These are phyloP conservation scores for Boehmeria nivea DNA, from an alignment of 306 rosid species.

Conservation along the genomic window DNA sequence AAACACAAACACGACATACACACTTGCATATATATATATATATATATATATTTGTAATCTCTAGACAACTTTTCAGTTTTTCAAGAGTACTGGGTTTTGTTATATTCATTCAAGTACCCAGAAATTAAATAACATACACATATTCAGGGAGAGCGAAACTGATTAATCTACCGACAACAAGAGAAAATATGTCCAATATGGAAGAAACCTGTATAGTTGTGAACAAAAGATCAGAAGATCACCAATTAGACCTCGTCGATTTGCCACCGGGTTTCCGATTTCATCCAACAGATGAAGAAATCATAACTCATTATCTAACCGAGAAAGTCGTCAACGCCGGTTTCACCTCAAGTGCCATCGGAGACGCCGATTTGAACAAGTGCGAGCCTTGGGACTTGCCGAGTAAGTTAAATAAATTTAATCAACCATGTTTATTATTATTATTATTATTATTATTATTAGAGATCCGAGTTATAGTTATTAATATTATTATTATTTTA, in stretches of 20 bases:
- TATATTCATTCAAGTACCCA: constrained; percentile 3
- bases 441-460: no score
- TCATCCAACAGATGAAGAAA: constrained; percentile 89
- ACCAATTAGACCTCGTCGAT: constrained; percentile 28
- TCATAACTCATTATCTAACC: constrained; percentile 54
- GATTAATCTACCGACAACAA: background rate
- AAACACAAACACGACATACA: no score
- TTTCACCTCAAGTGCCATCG: constrained; percentile 74
- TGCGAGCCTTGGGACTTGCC: constrained; percentile 97
- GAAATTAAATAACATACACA: background rate
- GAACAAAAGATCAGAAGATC: constrained; percentile 35
- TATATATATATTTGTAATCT: background rate
- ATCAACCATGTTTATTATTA: no score
- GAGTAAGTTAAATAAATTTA: constrained; percentile 53
- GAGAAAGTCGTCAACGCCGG: constrained; percentile 51
- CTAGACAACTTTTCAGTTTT: constrained; percentile 3
- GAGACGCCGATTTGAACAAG: constrained; percentile 87
- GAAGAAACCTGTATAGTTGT: constrained; percentile 43
- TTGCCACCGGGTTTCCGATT: constrained; percentile 95
- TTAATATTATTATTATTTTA: no score
- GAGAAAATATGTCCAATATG: constrained; percentile 18
- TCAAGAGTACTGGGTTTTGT: constrained; percentile 18
- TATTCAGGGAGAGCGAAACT: background rate
- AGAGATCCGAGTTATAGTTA: no score
- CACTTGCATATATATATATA: background rate